phyloP scores from a whole-genome alignment of 495 filamentous ascomycete species.

The Penicillium pancosmium region DNA sequence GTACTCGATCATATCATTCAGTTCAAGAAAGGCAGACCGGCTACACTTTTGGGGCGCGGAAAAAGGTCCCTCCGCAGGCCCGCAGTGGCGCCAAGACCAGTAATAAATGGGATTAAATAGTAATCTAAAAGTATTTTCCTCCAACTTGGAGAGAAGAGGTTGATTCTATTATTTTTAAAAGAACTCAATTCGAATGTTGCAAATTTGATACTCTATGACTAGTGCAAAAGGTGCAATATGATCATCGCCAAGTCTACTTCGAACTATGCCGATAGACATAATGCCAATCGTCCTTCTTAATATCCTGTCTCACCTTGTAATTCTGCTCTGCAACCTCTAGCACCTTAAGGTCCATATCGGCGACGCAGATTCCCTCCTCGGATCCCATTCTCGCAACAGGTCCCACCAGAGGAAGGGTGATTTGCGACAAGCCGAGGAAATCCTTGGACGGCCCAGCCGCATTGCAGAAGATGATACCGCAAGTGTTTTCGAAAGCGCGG shows the following conservation, averaged over 20 bases:
- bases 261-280: constrained; percentile 63
- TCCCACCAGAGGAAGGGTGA: constrained; percentile 74
- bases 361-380: constrained; percentile 72
- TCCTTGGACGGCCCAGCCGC: constrained; percentile 60
- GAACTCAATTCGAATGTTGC: no score
- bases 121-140: neutral
- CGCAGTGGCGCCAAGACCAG: neutral
- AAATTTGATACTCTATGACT: no score
- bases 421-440: constrained; percentile 68
- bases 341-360: constrained; percentile 74
- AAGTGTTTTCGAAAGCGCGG: constrained; percentile 82
- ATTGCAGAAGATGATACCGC: constrained; percentile 77
- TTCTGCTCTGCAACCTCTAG: constrained; percentile 74
- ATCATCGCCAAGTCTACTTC: neutral
- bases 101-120: no score
- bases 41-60: constrained; percentile 3
- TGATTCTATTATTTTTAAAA: no score
- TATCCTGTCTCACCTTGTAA: constrained; percentile 78
- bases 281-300: constrained; percentile 74
- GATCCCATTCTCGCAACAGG: constrained; percentile 58
- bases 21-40: neutral
- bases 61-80: constrained; percentile 2
- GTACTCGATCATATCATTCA: neutral
- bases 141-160: no score
- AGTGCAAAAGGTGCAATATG: no score